Evolutionary conservation across 306 rosid genomes (phyloP), one percentile per base, ranked within the genome.

Genomic region (Hippophae tibetana): DNA sequence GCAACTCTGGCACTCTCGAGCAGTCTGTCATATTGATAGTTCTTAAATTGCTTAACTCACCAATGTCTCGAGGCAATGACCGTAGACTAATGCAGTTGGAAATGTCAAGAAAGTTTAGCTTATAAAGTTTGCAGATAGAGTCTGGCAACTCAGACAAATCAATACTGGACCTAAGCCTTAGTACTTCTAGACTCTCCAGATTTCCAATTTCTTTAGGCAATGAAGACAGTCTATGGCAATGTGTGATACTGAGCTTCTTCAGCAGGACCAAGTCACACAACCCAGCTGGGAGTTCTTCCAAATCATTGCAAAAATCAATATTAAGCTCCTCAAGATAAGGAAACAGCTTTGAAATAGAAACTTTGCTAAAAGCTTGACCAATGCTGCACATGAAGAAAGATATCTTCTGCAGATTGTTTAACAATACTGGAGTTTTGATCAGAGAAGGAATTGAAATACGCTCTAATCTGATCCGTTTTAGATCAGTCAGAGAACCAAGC

Each of bases 311-410:
- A 55, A 79, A 79, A 63, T 89, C 89, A 9, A 89, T 54, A 62
- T 65, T 72, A 49, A 89, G 47, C 64, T 83, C 95, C 57, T 25
- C 63, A 48, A 89, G 60, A 42, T 71, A 78, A 52, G 92, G 85
- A 13, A 81, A 60, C 48, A 70, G 44, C 10, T 74, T 52, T 46
- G 83, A 77, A 54, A 70, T 46, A 8, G 79, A 62, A 54, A 42
- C 6, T 10, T 65, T 63, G 13, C 47, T 46, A 47, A 80, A 81
- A 45, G 84, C 80, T 43, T 72, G 60, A 54, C 74, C 72, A 13
- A 81, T 59, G 31, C 75, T 79, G 72, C 97, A 83, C 95, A 79
- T 81, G 12, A 60, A 83, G 10, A 86, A 43, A 7, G 97, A 86
- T 23, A 73, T 52, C 45, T 89, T 86, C 49, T 56, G 61, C 25